Base-by-base conservation (phyloP, 129 eudicot species). In the Lonicera japonica region DNA sequence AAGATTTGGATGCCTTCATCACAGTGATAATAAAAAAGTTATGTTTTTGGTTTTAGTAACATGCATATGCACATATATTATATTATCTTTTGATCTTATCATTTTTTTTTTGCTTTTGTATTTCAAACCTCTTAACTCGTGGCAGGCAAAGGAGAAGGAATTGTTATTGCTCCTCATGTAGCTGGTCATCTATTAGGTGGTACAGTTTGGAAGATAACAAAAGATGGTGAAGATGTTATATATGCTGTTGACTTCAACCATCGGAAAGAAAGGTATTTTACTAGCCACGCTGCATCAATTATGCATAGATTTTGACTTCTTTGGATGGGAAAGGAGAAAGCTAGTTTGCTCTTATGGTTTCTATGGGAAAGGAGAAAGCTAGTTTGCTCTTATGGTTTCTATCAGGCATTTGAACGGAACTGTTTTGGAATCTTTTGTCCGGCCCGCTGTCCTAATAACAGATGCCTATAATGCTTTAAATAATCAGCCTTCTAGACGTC, bases 111-210 rank as follows among this genome's bases (percentile, higher is more conserved):
- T 25, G 39, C 19, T 15, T 25, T 52, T 5, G 20, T 51, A 18
- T 36, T 12, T 5, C 20, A 19, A 29, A 66, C 8, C 24, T 45
- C 9, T 38, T 54, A 57, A 72, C 59, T 60, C 23, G 61, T 71
- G 5, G 36, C 67, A 91, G 97, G 90, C 56, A 91, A 91, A 77
- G 98, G 98, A 61, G 98, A 91, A 77, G 98, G 98, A 53, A 87
- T 91, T 18, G 98, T 91, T 52, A 91, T 91, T 78, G 96, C 98
- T 60, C 98, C 98, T 57, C 96, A 84, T 69, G 95, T 83, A 41
- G 96, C 96, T 63, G 98, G 98, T 68, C 98, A 88, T 71, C 74
- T 91, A 21, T 72, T 91, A 76, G 98, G 98, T 70, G 98, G 98
- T 34, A 87, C 98, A 14, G 75, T 84, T 40, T 91, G 98, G 98